Evolutionary conservation across 2,329 filamentous ascomycete species (phyloP), one percentile per base, ranked within the genome.

Genomic region (Trichoderma oligosporum): DNA sequence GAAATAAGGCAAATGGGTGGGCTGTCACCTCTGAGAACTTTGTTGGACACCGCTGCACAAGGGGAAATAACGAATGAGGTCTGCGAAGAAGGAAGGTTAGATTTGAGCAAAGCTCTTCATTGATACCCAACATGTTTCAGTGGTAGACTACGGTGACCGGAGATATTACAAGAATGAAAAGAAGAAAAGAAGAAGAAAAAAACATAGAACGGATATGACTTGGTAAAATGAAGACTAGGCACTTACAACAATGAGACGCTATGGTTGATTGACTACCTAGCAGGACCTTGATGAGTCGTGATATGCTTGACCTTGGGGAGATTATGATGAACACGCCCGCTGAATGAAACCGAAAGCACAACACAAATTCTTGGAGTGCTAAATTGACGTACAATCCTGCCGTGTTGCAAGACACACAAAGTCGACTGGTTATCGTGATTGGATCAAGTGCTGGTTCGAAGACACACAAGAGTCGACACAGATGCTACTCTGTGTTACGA

Each of bases 401-500:
- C 36, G 48, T 52, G 48, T 25, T 46, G 42, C 48, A 29, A 22
- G 31, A 22, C 27, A 41, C 36, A 22, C 35, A 31, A 20, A 3
- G 14, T 7, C 16, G 29, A 16, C 51, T 57, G 55, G 59, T 46
- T 54, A 41, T 54, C 47, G 59, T 54, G 58, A 62, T 59, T 52
- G 38, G 63, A 56, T 57, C 55, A 51, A 11, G 35, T 3, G 22
- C 39, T 7, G 7, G 16, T 7, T 49, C 35, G 16, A 27, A 25
- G n/a, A 22, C 6, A 29, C 49, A 44, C 44, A 18, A 44, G 7
- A 18, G n/a, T 24, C 25, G 48, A 12, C 36, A 53, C 25, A 8
- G 48, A 24, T 14, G 4, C 14, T 53, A 22, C 16, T 20, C 36
- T 25, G 39, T 54, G 20, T 45, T 14, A 45, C 49, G 20, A 14